phyloP scores from a whole-genome alignment of 2,329 filamentous ascomycete genomes.

The Paraconiothyrium brasiliense region DNA sequence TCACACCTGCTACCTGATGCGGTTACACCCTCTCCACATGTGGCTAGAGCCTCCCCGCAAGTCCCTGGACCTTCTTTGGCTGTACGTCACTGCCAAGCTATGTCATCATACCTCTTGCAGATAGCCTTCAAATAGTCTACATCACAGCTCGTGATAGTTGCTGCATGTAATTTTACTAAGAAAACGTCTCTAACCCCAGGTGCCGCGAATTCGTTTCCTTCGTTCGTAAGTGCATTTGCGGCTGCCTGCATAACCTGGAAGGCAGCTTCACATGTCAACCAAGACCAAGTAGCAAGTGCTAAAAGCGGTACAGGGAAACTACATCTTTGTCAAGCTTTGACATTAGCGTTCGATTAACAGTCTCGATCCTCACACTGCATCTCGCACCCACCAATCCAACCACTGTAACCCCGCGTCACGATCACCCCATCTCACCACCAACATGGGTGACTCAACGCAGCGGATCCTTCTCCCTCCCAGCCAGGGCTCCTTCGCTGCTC shows the following conservation, averaged over 20 bases:
- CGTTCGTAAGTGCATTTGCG: not conserved
- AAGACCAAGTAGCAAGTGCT: not conserved
- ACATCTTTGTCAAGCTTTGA: not conserved
- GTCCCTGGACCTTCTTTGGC: constrained; percentile 18
- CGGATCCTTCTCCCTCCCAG: constrained; percentile 30
- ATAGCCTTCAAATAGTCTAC: constrained; percentile 10
- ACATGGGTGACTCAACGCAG: constrained; percentile 26
- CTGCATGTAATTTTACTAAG: not conserved
- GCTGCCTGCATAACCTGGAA: not conserved
- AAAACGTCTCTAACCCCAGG: not conserved
- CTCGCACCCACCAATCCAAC: not conserved
- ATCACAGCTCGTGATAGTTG: not conserved
- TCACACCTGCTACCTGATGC: constrained; percentile 1
- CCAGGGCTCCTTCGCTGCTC: constrained; percentile 32
- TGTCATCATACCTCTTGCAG: constrained; percentile 31
- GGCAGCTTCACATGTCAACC: not conserved
- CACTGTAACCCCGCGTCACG: not conserved
- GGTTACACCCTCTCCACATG: constrained; percentile 19
- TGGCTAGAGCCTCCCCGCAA: constrained; percentile 3
- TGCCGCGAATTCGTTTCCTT: not conserved
- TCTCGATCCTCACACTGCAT: not conserved
- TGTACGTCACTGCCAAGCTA: constrained; percentile 41
- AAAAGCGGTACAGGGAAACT: not conserved
- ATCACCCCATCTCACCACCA: constrained; percentile 17
- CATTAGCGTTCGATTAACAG: not conserved